phyloP scores from a whole-genome alignment of 139 green algal species.

The Limnomonas spitsbergensis region DNA sequence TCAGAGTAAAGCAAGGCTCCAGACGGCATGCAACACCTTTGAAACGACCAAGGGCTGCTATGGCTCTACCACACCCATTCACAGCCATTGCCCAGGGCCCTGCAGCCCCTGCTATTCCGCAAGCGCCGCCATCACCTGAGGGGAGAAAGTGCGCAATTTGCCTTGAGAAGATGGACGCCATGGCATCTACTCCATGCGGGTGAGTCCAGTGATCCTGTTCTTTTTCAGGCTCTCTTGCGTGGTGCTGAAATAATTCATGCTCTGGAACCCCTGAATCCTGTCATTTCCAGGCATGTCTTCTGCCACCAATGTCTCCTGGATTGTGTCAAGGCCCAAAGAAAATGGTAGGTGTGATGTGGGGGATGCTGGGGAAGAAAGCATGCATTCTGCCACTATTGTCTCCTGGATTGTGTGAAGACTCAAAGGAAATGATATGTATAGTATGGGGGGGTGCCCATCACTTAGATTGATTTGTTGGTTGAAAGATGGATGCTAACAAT shows the following conservation, averaged over 20 bases:
- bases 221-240: neutral
- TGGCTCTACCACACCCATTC: neutral
- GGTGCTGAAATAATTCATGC: neutral
- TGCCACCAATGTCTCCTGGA: constrained; percentile 10
- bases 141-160: neutral
- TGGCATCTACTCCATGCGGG: constrained; percentile 5
- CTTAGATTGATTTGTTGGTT: neutral
- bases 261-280: neutral
- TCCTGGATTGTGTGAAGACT: neutral
- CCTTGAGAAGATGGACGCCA: constrained; percentile 6
- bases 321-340: neutral
- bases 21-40: neutral
- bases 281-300: neutral
- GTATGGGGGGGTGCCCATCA: neutral
- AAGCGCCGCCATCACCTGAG: too few species aligned
- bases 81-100: neutral
- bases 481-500: neutral
- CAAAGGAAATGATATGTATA: neutral
- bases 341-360: constrained; percentile 9
- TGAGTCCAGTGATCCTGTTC: neutral
- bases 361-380: neutral
- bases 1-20: neutral
- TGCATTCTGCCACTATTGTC: constrained; percentile 2
- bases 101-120: too few species aligned
- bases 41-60: neutral